A percentile compares a stretch with the other conserved stretches of the same genome.
Conservation (phyloP, 2,329 filamentous ascomycete species). For the Furcasterigmium furcatum region DNA sequence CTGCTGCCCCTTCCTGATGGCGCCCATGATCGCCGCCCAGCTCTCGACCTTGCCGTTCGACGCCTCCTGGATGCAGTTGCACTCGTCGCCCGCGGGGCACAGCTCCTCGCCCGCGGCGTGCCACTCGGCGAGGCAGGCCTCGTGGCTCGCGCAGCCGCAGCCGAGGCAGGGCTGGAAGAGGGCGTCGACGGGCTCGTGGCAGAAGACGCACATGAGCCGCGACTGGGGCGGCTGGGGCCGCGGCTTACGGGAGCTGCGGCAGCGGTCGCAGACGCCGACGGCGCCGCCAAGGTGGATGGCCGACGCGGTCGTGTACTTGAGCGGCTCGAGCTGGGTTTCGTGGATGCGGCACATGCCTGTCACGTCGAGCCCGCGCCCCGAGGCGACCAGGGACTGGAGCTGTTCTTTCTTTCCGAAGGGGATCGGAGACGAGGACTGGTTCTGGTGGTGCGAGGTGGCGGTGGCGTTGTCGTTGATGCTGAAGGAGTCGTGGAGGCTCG, state of each 20-base stretch:
- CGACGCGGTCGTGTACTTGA: conserved; percentile 40
- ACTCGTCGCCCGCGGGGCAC: conserved; percentile 64
- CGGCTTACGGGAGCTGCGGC: conserved; percentile 45
- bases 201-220: conserved; percentile 61
- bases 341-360: conserved; percentile 61
- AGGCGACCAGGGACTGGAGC: conserved; percentile 44
- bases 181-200: conserved; percentile 56
- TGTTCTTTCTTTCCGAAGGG: conserved; percentile 55
- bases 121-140: conserved; percentile 57
- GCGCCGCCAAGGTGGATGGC: conserved; percentile 39
- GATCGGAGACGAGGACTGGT: conserved; percentile 45
- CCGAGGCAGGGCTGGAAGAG: conserved; percentile 59
- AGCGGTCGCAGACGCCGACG: conserved; percentile 47
- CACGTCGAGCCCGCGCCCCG: conserved; percentile 57
- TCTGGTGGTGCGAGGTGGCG: conserved; percentile 15
- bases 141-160: conserved; percentile 61
- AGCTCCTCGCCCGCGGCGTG: conserved; percentile 51
- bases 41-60: conserved; percentile 56
- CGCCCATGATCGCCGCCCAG: conserved; percentile 53
- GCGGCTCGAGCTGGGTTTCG: conserved; percentile 59
- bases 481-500: conserved; percentile 29
- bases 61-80: conserved; percentile 56
- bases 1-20: conserved; percentile 28
- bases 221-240: no score
- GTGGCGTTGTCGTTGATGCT: conserved; percentile 30